Conservation (phyloP, 1,139 yeast species). For the Blastobotrys serpentis region DNA sequence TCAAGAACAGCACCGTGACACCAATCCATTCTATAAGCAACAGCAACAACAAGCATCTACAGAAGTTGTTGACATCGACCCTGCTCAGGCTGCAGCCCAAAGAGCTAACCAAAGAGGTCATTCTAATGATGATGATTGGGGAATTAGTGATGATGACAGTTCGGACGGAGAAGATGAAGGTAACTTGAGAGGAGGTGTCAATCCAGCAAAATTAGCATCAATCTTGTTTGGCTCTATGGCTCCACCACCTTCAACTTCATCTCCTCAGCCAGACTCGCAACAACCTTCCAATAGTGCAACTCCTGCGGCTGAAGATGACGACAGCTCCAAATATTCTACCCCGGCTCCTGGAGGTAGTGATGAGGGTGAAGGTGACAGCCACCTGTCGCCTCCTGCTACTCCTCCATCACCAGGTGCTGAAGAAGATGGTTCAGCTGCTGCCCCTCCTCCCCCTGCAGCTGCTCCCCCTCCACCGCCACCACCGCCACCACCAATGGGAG, state of each 20-base stretch:
- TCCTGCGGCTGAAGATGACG: conserved; percentile 13
- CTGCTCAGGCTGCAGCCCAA: conserved; percentile 54
- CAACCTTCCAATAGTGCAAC: conserved; percentile 21
- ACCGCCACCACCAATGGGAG: conserved; percentile 26
- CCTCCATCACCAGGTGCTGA: conserved; percentile 20
- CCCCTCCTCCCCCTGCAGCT: conserved; percentile 19
- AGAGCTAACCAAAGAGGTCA: conserved; percentile 56
- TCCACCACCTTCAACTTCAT: conserved; percentile 21
- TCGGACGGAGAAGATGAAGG: conserved; percentile 48
- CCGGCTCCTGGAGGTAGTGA: conserved; percentile 17
- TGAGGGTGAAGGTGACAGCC: too few species aligned
- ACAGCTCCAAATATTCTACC: conserved; percentile 21
- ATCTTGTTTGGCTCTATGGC: conserved; percentile 64
- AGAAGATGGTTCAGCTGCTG: conserved; percentile 4
- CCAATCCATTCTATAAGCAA: conserved; percentile 26
- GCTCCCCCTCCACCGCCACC: conserved; percentile 30
- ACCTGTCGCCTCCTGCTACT: too few species aligned
- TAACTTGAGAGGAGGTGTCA: conserved; percentile 43
- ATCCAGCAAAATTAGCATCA: conserved; percentile 64
- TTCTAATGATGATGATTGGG: conserved; percentile 46
- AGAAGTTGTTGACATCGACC: conserved; percentile 39
- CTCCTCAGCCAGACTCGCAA: conserved; percentile 30
- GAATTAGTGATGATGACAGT: conserved; percentile 50
- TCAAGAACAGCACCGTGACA: conserved; percentile 24
- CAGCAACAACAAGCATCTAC: conserved; percentile 18